Conservation (phyloP, 1,284 basidiomycete genomes). For the Cutaneotrichosporon sp. region DNA sequence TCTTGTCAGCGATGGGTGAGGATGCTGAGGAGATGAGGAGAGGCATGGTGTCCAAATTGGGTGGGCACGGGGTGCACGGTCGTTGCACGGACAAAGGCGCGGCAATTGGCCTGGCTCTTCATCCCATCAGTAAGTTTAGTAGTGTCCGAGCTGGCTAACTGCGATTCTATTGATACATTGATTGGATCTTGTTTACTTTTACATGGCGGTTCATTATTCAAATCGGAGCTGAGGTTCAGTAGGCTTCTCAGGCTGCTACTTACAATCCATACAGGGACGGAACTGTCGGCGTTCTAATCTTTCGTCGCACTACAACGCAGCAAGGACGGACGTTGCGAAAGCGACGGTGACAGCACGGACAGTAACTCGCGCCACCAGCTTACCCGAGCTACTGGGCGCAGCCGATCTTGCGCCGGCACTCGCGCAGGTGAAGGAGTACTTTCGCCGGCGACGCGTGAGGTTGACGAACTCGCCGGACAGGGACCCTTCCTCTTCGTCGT, state of each 20-base stretch:
- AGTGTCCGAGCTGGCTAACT: neutral
- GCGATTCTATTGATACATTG: neutral
- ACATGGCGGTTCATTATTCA: neutral
- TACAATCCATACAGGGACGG: neutral
- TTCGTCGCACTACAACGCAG: neutral
- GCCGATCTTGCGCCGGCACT: neutral
- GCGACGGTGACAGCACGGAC: too few species aligned
- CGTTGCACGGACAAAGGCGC: neutral
- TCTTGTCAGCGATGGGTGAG: neutral
- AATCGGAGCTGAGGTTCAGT: too few species aligned
- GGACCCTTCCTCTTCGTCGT: neutral
- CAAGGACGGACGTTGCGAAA: neutral
- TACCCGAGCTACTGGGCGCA: neutral
- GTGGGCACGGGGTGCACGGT: neutral
- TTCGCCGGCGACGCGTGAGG: neutral
- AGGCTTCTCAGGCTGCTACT: too few species aligned
- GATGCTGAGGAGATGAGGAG: neutral
- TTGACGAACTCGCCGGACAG: neutral
- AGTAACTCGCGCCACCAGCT: neutral
- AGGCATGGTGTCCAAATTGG: neutral
- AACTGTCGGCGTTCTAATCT: neutral
- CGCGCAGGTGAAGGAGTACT: neutral
- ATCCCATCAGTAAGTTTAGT: neutral
- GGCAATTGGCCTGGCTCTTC: neutral
- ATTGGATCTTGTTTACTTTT: neutral